phyloP scores from a whole-genome alignment of 768 basidiomycete species.

The Mycena venus region DNA sequence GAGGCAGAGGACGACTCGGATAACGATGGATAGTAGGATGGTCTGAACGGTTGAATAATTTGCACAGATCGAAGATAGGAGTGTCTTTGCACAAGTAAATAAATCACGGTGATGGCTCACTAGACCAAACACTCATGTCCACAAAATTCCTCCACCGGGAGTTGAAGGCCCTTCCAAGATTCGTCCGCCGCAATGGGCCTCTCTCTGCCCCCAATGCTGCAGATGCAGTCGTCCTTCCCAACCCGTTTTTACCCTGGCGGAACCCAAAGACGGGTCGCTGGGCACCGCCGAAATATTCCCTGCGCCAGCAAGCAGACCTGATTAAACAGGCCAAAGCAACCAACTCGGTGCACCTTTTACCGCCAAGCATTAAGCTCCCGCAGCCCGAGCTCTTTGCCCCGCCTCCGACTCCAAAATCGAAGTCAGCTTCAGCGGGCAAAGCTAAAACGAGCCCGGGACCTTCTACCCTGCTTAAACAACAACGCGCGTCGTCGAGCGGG shows the following conservation, averaged over 20 bases:
- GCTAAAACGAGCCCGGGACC: constrained; percentile 5
- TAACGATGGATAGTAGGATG: not conserved
- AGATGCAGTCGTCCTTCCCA: constrained; percentile 55
- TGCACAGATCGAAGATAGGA: not conserved
- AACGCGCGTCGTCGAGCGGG: not conserved
- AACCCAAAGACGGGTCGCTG: constrained; percentile 75
- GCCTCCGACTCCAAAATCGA: constrained; percentile 6
- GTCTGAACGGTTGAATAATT: no score
- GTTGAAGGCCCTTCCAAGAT: constrained; percentile 52
- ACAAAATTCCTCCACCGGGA: constrained; percentile 63
- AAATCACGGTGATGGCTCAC: not conserved
- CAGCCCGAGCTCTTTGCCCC: constrained; percentile 34
- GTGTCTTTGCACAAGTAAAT: not conserved
- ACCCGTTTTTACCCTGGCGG: constrained; percentile 79
- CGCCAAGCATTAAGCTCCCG: constrained; percentile 74
- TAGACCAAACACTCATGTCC: constrained; percentile 36
- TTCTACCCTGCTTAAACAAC: not conserved
- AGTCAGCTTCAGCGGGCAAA: constrained; percentile 2
- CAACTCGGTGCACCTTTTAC: constrained; percentile 70
- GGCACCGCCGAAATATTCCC: constrained; percentile 78
- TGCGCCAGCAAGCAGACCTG: constrained; percentile 83
- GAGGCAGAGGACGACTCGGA: not conserved
- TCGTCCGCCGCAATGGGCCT: constrained; percentile 53
- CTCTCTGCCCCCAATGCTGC: constrained; percentile 43
- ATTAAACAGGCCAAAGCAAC: constrained; percentile 76